Percentiles rank a stretch among this genome's conserved stretches.
Evolutionary conservation across 495 filamentous ascomycete genomes (phyloP).

Genomic region (Penicillium bovifimosum): DNA sequence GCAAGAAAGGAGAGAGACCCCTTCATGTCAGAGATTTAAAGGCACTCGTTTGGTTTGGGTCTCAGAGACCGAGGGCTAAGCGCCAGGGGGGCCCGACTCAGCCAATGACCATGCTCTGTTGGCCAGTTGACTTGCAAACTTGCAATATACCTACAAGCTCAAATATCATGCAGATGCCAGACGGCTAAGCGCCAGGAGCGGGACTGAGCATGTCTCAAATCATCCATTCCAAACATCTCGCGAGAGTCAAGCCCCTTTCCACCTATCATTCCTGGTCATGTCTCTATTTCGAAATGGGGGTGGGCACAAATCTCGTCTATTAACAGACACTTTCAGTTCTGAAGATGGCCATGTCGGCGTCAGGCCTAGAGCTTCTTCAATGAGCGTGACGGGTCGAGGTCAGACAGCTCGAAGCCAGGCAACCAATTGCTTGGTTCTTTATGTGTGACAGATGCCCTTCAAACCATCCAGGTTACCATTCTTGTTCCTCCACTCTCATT

Average conservation of each 20-base stretch:
- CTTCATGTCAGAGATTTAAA: neutral
- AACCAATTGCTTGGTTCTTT: conserved; percentile 5
- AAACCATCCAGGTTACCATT: neutral
- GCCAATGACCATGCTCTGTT: conserved; percentile 2
- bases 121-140: conserved; percentile 12
- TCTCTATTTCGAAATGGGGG: neutral
- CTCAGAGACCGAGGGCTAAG: conserved; percentile 2
- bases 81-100: conserved; percentile 6
- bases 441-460: conserved; percentile 16
- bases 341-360: conserved; percentile 1
- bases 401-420: neutral
- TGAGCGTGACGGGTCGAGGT: conserved; percentile 1
- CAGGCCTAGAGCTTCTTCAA: conserved; percentile 11
- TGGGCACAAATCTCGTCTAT: neutral
- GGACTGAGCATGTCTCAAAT: conserved; percentile 13
- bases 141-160: conserved; percentile 12
- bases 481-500: conserved; percentile 1
- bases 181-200: conserved; percentile 22
- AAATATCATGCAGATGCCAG: neutral
- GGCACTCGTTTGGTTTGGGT: neutral
- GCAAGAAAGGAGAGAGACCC: neutral
- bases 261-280: conserved; percentile 13
- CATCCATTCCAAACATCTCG: conserved; percentile 7
- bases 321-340: conserved; percentile 12
- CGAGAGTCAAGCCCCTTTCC: conserved; percentile 8